These are phyloP conservation scores for Brettanomyces nanus DNA, from an alignment of 805 yeast genomes.

Conservation along the genomic window DNA sequence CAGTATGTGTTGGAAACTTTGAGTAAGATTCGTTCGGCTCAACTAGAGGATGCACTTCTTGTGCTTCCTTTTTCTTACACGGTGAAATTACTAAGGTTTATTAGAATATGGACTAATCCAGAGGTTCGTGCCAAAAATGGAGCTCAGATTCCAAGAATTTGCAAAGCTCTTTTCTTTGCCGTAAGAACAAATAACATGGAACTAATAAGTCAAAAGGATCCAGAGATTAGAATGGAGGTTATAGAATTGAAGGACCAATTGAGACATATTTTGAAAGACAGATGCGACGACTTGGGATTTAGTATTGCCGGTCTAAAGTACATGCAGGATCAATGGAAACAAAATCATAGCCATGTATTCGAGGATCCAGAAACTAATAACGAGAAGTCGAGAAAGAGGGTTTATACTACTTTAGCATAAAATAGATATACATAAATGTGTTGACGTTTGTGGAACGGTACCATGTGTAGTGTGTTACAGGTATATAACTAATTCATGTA, in stretches of 20 bases:
- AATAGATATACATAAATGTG: too few relatives aligned
- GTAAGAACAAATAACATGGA: slow-evolving; percentile 72
- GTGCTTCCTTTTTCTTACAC: slow-evolving; percentile 88
- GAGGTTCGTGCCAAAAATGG: slow-evolving; percentile 34
- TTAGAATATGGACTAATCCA: slow-evolving; percentile 62
- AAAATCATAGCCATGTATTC: slow-evolving; percentile 65
- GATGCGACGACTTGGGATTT: slow-evolving; percentile 61
- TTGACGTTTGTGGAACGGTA: too few relatives aligned
- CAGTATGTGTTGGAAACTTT: slow-evolving; percentile 71
- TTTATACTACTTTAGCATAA: slow-evolving; percentile 34
- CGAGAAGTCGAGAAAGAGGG: slow-evolving; percentile 58
- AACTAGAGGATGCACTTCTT: slow-evolving; percentile 85
- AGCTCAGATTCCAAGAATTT: slow-evolving; percentile 52
- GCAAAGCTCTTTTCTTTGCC: slow-evolving; percentile 69
- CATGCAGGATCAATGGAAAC: slow-evolving; percentile 69
- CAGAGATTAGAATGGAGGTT: slow-evolving; percentile 53
- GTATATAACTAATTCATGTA: too few relatives aligned
- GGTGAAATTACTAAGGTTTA: slow-evolving; percentile 57
- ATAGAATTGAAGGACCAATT: slow-evolving; percentile 54
- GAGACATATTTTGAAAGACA: slow-evolving; percentile 43
- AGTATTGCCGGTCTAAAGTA: slow-evolving; percentile 78
- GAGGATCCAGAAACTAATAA: slow-evolving; percentile 47
- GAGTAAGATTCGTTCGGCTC: slow-evolving; percentile 66
- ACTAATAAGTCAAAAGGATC: slow-evolving; percentile 61
- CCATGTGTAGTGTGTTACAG: too few relatives aligned